Conservation (phyloP, 768 basidiomycete species). For the Tulasnella sp. region DNA sequence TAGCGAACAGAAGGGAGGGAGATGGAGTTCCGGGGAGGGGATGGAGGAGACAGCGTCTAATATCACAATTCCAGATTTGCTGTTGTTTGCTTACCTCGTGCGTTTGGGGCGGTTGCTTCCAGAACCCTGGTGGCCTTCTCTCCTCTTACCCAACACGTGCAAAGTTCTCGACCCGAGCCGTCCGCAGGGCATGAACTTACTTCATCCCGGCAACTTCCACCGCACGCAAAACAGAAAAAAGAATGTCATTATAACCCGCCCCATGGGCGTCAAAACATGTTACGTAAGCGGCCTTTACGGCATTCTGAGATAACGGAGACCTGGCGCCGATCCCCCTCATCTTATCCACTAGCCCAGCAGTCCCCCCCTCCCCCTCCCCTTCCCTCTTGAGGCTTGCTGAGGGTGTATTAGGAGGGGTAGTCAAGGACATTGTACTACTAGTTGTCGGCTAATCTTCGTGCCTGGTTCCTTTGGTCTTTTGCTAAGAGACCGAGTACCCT, state of each 20-base stretch:
- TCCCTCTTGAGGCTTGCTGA: background rate
- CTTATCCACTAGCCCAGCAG: background rate
- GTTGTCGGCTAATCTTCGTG: background rate
- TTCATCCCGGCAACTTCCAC: slow-evolving; percentile 11
- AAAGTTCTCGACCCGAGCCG: background rate
- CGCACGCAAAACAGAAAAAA: background rate
- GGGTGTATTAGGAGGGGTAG: background rate
- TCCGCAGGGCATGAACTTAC: slow-evolving; percentile 4
- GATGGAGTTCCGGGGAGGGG: background rate
- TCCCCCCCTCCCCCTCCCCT: background rate
- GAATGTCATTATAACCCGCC: background rate
- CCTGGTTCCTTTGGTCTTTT: slow-evolving; percentile 10
- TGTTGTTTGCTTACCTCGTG: background rate
- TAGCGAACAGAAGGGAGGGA: background rate
- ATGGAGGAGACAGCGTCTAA: slow-evolving; percentile 2
- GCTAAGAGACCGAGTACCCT: background rate
- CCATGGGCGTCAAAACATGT: background rate
- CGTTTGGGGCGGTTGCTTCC: background rate
- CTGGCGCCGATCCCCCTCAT: background rate
- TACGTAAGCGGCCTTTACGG: slow-evolving; percentile 8
- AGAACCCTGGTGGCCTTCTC: slow-evolving; percentile 1
- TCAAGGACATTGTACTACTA: slow-evolving; percentile 1
- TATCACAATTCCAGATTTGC: slow-evolving; percentile 5
- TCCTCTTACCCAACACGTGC: background rate
- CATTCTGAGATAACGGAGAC: slow-evolving; percentile 4